A percentile compares a stretch with the other conserved stretches of the same genome.
These are phyloP conservation scores for Cutaneotrichosporon sp. DNA, from an alignment of 1,284 basidiomycete genomes.

Conservation along the genomic window DNA sequence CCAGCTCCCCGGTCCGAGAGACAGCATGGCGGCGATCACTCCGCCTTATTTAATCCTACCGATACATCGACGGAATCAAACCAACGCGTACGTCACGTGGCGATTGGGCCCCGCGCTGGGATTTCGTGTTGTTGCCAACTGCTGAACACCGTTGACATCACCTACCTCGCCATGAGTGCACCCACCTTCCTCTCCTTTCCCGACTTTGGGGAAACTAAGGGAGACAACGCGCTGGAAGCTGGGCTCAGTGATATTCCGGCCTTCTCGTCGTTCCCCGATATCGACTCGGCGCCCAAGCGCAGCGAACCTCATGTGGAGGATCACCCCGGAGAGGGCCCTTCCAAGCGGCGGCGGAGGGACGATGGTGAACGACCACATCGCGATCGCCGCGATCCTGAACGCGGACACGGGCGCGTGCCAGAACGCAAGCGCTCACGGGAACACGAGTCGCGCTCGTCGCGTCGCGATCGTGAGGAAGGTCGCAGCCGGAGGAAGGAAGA, in stretches of 20 bases:
- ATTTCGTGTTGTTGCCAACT: constrained; percentile 1
- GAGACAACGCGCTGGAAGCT: neutral
- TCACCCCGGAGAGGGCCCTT: neutral
- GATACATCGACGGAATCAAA: neutral
- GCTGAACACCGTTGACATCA: neutral
- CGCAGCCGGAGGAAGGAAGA: constrained; percentile 11
- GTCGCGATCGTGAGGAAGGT: constrained; percentile 7
- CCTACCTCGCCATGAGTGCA: constrained; percentile 14
- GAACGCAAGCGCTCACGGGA: neutral
- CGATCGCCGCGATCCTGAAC: neutral
- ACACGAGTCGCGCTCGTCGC: neutral
- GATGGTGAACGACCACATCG: neutral
- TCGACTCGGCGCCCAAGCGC: constrained; percentile 8
- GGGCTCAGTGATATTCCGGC: neutral
- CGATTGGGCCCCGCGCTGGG: neutral
- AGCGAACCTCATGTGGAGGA: neutral
- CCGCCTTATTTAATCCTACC: neutral
- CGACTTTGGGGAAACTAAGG: constrained; percentile 4
- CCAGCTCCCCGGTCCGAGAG: neutral
- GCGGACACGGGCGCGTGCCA: neutral
- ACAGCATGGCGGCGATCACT: neutral
- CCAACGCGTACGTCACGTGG: neutral
- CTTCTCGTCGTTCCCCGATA: constrained; percentile 28
- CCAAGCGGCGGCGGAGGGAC: neutral
- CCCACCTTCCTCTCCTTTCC: constrained; percentile 23